Base-by-base conservation (phyloP, 176 grass and related monocot genomes). In the Triticum monococcum region DNA sequence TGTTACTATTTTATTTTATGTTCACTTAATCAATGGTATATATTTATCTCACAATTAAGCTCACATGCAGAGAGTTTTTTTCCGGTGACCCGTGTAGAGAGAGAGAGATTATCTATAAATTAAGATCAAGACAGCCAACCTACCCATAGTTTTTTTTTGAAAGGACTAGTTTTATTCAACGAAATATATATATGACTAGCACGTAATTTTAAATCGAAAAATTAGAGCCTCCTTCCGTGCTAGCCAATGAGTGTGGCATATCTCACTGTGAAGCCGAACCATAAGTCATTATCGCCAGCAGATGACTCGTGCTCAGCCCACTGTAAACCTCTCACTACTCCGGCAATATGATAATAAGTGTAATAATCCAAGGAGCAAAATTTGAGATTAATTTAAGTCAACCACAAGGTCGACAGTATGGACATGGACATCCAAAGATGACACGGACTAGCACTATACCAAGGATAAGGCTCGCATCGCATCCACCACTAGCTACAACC, bases 401-500 rank as follows among this genome's bases (percentile, higher is more conserved):
- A 59, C 68, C 9, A 22, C 25, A 85, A 74, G 46, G 66, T 84
- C 69, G 66, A 66, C 43, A 74, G 12, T 28, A 75, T 20, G n/a
- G 45, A 64, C 41, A 75, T 20, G n/a, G 45, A 64, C 41, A 45
- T n/a, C 37, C 23, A 75, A 24, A 23, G 23, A 78, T 78, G 41
- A 90, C 79, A 77, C 59, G 24, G 30, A 79, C 74, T n/a, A 65
- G 73, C 88, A 82, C 78, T 63, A 50, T n/a, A n/a, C n/a, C n/a
- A n/a, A n/a, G n/a, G 54, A 73, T 64, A 79, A 78, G 73, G 23
- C 31, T 73, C 11, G 36, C 69, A 43, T 46, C 32, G 31, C 9
- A 36, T 72, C 65, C 84, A 90, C 80, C 73, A 32, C 48, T 72
- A 17, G 41, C 45, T 12, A 48, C 17, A 63, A 26, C 41, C 40